phyloP scores from a whole-genome alignment of 2,329 filamentous ascomycete genomes.

The Cyclaneusma minus region DNA sequence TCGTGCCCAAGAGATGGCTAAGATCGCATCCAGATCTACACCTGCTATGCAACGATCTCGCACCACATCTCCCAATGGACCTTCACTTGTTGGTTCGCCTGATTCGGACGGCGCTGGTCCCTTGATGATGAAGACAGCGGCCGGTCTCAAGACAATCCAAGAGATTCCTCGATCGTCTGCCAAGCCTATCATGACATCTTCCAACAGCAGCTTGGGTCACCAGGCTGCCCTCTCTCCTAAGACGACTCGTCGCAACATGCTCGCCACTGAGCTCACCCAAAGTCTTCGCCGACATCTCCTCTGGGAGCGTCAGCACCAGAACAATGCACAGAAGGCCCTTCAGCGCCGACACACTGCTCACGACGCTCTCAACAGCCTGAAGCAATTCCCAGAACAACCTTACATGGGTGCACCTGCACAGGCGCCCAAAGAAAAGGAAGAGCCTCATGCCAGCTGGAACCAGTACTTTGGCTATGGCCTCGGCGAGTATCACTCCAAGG shows the following conservation, averaged over 20 bases:
- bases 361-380: constrained; percentile 78
- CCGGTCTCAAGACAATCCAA: constrained; percentile 15
- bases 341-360: constrained; percentile 84
- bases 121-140: constrained; percentile 39
- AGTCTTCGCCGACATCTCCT: constrained; percentile 82
- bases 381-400: constrained; percentile 57
- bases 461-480: constrained; percentile 72
- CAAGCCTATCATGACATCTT: constrained; percentile 66
- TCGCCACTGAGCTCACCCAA: constrained; percentile 85
- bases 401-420: constrained; percentile 27
- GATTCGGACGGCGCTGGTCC: constrained; percentile 24
- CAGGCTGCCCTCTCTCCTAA: constrained; percentile 75
- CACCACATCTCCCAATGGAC: constrained; percentile 55
- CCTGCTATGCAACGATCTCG: constrained; percentile 39
- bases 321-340: constrained; percentile 71
- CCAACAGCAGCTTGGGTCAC: constrained; percentile 40
- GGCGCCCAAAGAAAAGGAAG: constrained; percentile 37
- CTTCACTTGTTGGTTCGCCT: constrained; percentile 37
- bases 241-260: constrained; percentile 88
- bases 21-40: constrained; percentile 36
- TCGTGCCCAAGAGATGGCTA: constrained; percentile 53
- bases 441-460: constrained; percentile 65
- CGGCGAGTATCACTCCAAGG: constrained; percentile 70
- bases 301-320: constrained; percentile 92
- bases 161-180: constrained; percentile 43